These are phyloP conservation scores for Phascolomyces articulosus DNA, from an alignment of 371 early-diverging fungal species.

Conservation along the genomic window DNA sequence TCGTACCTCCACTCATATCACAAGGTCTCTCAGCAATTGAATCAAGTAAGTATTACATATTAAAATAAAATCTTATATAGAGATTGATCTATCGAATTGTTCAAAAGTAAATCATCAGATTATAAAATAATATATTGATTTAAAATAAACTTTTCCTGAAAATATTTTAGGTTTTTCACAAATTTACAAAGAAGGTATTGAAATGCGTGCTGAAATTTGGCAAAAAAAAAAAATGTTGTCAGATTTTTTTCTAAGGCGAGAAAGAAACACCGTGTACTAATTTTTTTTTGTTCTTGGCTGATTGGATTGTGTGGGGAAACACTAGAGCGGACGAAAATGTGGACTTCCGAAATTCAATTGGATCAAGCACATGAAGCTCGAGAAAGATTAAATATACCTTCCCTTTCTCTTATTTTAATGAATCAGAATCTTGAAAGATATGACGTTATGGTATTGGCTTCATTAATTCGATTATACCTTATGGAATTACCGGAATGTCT, in stretches of 20 bases:
- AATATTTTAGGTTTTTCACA: conserved; percentile 21
- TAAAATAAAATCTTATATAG: not conserved
- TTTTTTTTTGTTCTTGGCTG: no score
- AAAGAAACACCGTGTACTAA: no score
- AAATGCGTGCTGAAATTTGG: not conserved
- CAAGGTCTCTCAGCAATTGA: conserved; percentile 49
- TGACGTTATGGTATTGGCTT: conserved; percentile 64
- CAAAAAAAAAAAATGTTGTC: no score
- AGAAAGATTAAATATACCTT: conserved; percentile 54
- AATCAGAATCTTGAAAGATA: conserved; percentile 55
- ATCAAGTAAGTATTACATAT: conserved; percentile 26
- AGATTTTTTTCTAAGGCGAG: no score
- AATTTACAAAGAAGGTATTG: conserved; percentile 37
- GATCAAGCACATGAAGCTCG: conserved; percentile 66
- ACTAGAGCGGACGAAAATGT: conserved; percentile 44
- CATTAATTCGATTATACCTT: conserved; percentile 67
- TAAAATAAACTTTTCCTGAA: not conserved
- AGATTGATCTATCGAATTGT: no score
- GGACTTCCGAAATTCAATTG: conserved; percentile 64
- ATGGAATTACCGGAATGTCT: conserved; percentile 76
- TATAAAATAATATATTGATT: not conserved
- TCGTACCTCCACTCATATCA: conserved; percentile 64
- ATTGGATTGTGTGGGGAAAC: no score
- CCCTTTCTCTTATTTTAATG: conserved; percentile 38
- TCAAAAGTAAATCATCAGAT: no score